Evolutionary conservation across 495 filamentous ascomycete species (phyloP).

Genomic region (Aspergillus indologenus): DNA sequence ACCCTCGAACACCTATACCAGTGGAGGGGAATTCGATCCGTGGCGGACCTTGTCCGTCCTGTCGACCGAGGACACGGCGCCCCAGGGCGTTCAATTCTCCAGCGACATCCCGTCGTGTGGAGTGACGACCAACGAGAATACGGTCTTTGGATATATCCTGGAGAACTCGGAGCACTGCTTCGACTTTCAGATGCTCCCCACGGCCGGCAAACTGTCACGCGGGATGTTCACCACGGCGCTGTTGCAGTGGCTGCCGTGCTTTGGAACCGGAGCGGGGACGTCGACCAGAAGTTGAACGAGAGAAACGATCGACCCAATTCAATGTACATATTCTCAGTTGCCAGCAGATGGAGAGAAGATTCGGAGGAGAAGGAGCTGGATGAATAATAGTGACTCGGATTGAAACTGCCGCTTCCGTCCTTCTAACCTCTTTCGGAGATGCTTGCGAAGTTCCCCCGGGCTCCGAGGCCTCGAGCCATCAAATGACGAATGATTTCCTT

Average conservation of each 20-base stretch:
- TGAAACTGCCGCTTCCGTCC: neutral
- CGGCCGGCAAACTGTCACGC: slow-evolving; percentile 30
- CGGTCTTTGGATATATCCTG: slow-evolving; percentile 53
- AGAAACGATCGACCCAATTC: too few relatives aligned
- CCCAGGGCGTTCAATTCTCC: slow-evolving; percentile 32
- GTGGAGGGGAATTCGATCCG: slow-evolving; percentile 55
- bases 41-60: slow-evolving; percentile 54
- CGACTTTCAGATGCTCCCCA: slow-evolving; percentile 41
- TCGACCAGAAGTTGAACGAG: slow-evolving; percentile 2
- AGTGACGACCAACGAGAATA: slow-evolving; percentile 30
- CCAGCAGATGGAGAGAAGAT: neutral
- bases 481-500: neutral
- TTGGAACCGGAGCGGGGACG: slow-evolving; percentile 11
- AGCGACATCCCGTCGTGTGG: slow-evolving; percentile 47
- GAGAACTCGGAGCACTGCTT: slow-evolving; percentile 49
- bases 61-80: slow-evolving; percentile 42
- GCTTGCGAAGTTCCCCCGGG: slow-evolving; percentile 25
- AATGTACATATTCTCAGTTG: too few relatives aligned
- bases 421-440: slow-evolving; percentile 20
- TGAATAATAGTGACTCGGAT: neutral
- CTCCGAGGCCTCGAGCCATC: too few relatives aligned
- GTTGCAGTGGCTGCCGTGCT: slow-evolving; percentile 49
- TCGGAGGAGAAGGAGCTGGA: neutral
- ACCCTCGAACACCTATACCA: slow-evolving; percentile 57
- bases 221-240: slow-evolving; percentile 40